Conservation (phyloP, 805 yeast genomes). For the Metschnikowia lunata region DNA sequence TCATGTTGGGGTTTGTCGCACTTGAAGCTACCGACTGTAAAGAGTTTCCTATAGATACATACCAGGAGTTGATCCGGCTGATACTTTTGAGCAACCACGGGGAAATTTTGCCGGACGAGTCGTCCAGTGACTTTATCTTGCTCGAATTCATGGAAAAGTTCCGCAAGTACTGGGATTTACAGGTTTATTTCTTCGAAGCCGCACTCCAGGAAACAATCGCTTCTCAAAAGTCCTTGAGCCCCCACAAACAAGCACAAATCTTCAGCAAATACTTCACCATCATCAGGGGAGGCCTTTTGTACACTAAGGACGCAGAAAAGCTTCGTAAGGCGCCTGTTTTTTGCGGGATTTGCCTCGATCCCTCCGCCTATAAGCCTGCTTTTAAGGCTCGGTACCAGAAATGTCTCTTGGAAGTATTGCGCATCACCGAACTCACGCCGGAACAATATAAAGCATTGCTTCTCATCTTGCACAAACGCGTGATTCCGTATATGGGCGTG, state of each 20-base stretch:
- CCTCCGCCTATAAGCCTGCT: slow-evolving; percentile 35
- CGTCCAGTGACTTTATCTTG: slow-evolving; percentile 44
- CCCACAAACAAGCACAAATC: slow-evolving; percentile 10
- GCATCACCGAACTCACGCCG: slow-evolving; percentile 42
- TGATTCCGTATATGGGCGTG: slow-evolving; percentile 73
- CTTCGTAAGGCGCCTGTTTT: slow-evolving; percentile 25
- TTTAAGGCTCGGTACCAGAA: slow-evolving; percentile 68
- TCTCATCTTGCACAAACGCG: slow-evolving; percentile 71
- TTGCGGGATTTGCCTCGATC: slow-evolving; percentile 34
- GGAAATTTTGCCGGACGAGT: slow-evolving; percentile 41
- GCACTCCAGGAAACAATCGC: slow-evolving; percentile 10
- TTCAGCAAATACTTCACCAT: slow-evolving; percentile 41
- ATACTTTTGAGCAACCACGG: slow-evolving; percentile 30
- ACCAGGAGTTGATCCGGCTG: slow-evolving; percentile 36
- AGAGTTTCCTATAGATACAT: slow-evolving; percentile 57
- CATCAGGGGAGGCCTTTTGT: slow-evolving; percentile 26
- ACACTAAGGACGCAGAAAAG: slow-evolving; percentile 24
- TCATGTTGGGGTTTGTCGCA: slow-evolving; percentile 50
- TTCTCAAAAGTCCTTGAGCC: neutral
- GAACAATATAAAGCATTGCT: slow-evolving; percentile 67
- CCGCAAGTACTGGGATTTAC: slow-evolving; percentile 65
- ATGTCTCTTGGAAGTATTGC: slow-evolving; percentile 56
- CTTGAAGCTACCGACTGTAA: slow-evolving; percentile 52
- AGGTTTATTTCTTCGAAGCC: slow-evolving; percentile 64
- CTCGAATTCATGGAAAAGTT: slow-evolving; percentile 56